phyloP scores from a whole-genome alignment of 306 rosid species.

The Trifolium fragiferum region DNA sequence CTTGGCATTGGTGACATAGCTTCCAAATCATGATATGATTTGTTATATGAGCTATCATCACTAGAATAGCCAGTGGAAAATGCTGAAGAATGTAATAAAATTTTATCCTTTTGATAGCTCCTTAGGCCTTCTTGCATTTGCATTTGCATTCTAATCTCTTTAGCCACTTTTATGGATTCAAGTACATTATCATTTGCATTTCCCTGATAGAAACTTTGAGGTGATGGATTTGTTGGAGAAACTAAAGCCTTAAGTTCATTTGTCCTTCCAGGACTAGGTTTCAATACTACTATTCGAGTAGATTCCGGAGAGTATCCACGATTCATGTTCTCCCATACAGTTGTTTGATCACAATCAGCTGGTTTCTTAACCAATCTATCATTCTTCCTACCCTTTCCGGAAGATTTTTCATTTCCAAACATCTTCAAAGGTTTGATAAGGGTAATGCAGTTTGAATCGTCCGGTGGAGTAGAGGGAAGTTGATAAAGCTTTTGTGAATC shows the following conservation, averaged over 20 bases:
- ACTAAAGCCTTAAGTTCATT: constrained; percentile 55
- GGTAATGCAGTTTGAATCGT: constrained; percentile 74
- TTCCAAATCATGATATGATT: constrained; percentile 75
- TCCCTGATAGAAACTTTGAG: constrained; percentile 53
- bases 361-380: constrained; percentile 54
- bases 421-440: constrained; percentile 87
- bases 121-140: constrained; percentile 52
- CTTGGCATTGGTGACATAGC: constrained; percentile 72
- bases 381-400: constrained; percentile 52
- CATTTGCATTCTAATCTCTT: constrained; percentile 53
- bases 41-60: constrained; percentile 82
- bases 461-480: constrained; percentile 53
- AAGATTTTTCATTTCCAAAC: constrained; percentile 54
- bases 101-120: constrained; percentile 65
- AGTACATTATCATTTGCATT: constrained; percentile 53
- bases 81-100: constrained; percentile 61
- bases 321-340: constrained; percentile 51
- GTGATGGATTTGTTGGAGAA: constrained; percentile 64
- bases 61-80: constrained; percentile 81
- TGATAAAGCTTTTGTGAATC: constrained; percentile 72
- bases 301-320: constrained; percentile 56
- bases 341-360: constrained; percentile 49
- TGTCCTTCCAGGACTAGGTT: constrained; percentile 75
- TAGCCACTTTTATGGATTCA: constrained; percentile 60
- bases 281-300: constrained; percentile 86